Conservation (phyloP, 2,329 filamentous ascomycete genomes). For the Fusarium sp. region DNA sequence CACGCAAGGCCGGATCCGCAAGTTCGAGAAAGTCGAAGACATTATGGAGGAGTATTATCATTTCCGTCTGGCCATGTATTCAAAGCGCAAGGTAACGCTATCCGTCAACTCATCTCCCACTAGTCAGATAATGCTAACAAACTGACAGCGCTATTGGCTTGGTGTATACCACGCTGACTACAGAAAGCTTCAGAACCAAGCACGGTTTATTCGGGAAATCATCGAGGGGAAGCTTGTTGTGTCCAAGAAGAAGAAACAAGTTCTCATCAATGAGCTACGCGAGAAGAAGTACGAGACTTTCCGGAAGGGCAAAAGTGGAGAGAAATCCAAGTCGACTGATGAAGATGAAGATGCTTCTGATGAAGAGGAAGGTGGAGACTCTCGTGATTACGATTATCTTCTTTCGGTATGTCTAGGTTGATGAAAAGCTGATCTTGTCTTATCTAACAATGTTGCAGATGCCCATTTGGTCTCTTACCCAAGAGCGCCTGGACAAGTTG, state of each 20-base stretch:
- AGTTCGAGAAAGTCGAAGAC: constrained; percentile 90
- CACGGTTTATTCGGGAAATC: constrained; percentile 93
- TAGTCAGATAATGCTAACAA: too few relatives aligned
- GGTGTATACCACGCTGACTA: constrained; percentile 68
- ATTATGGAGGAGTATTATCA: constrained; percentile 95
- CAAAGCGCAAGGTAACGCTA: constrained; percentile 74
- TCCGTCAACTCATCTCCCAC: too few relatives aligned
- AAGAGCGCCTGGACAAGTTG: constrained; percentile 91
- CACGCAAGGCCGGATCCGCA: constrained; percentile 86
- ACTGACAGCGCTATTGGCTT: constrained; percentile 60
- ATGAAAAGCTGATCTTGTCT: neutral
- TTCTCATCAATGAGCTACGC: constrained; percentile 85
- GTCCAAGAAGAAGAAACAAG: constrained; percentile 90
- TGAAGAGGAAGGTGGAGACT: constrained; percentile 57
- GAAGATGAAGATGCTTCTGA: neutral
- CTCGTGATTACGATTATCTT: constrained; percentile 90
- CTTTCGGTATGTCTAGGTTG: constrained; percentile 71
- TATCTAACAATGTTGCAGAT: constrained; percentile 70
- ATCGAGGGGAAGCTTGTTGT: constrained; percentile 90
- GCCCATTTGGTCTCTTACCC: constrained; percentile 95
- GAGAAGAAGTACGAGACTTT: constrained; percentile 88
- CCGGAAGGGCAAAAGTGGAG: constrained; percentile 71
- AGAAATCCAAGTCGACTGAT: constrained; percentile 33
- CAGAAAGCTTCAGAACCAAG: constrained; percentile 88
- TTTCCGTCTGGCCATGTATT: constrained; percentile 84